Evolutionary conservation across 73 alveolate species (phyloP), one percentile per base, ranked within the genome.

Genomic region (Stentor roeselii): DNA sequence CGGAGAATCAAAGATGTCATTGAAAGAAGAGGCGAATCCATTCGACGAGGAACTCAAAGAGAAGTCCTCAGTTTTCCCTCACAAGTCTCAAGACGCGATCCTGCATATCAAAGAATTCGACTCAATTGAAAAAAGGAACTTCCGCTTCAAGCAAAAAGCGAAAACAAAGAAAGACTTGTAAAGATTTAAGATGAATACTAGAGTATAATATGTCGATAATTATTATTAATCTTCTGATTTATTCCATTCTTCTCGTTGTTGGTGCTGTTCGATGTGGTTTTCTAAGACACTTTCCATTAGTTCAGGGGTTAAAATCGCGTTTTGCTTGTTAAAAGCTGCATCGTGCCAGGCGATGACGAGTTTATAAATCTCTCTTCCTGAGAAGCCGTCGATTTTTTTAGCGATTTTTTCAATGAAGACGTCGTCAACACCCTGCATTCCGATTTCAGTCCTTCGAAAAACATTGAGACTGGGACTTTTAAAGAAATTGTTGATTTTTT

Each of bases 331-430:
- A 60, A 90, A 90, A 1, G 96, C 96, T 84, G 96, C 96, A 84
- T 92, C 97, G 89, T 93, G 98, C 94, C 94, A 95, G 42, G 94
- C 95, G 3, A 91, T 89, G 6, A 91, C 96, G 92, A 95, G 85
- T 86, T 95, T 95, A 60, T 86, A 86, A 59, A 95, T 88, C 85
- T 95, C 97, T 78, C 99, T 88, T 59, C 99, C 99, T 6, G 97
- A 90, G 83, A 95, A 95, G 6, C 99, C 99, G 3, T 95, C 96
- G 3, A 95, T 93, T 40, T 85, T 50, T 83, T 91, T 87, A 36
- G 97, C 98, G 3, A 93, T 90, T 76, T 88, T 84, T 6, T 60
- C 78, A 30, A 92, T 80, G 76, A 82, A 39, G 30, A 77, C 91
- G n/a, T 78, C 37, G 42, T 78, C 85, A 40, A 92, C 88, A 36